Evolutionary conservation across 805 yeast species (phyloP), one percentile per base, ranked within the genome.

Genomic region (Lipomyces kockii): DNA sequence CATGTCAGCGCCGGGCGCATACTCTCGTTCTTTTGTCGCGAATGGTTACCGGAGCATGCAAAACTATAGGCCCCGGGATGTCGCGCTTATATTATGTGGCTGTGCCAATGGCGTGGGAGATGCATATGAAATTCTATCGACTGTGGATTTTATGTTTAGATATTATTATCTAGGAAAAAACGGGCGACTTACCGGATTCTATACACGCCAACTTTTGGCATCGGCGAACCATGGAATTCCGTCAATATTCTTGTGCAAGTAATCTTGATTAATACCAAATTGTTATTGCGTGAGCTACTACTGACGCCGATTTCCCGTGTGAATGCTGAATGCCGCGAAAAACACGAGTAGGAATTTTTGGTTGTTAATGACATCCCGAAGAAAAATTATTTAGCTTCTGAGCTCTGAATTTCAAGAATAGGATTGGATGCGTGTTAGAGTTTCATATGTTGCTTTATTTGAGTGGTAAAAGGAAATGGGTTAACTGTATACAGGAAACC

Each of bases 1-100:
- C 61, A 61, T n/a, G 67, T 51, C n/a, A 64, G 55, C 53, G 58
- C 62, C 52, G 61, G 53, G 32, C 67, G 67, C 67, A 64, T 64
- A 54, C 37, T 29, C 34, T 52, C 29, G 34, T 25, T 29, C 5
- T 25, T n/a, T 12, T 52, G 55, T 17, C 55, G 55, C 55, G 20
- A 27, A 12, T 20, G 12, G 17, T 12, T 52, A 53, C 35, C 32
- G 57, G 20, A 32, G 35, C 35, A 53, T 53, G 35, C 35, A 53
- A 4, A 20, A 32, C n/a, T 20, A 53, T 27, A 6, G 35, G 3
- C 22, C 34, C 20, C 11, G 57, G n/a, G 35, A 53, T 53, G 8
- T 53, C n/a, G 35, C 11, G 20, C 32, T 29, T 53, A 29, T 7
- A 7, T 22, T 17, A 29, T 53, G 35, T 32, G 22, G 22, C 22